Base-by-base conservation (phyloP, 345 rosid species). In the Salix brachista region DNA sequence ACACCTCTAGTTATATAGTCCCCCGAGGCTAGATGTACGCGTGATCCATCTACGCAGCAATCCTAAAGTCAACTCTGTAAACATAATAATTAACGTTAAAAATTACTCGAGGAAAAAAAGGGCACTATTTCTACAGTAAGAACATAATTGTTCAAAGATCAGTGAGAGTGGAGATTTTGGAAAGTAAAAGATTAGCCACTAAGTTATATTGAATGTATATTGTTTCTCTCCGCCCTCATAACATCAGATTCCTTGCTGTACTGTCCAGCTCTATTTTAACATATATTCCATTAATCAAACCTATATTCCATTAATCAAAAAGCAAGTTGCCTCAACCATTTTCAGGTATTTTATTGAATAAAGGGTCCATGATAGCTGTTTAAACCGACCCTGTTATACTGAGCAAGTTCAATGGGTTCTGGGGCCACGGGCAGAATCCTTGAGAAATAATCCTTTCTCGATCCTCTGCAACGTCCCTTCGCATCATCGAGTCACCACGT, bases 401-500 rank as follows among this genome's bases (percentile, higher is more conserved):
- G 37, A 28, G 17, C 12, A 7, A 6, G n/a, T 18, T 65, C 39
- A 14, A 28, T 65, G 21, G 75, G 2, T 54, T 17, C 5, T 9
- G 18, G 30, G 75, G 67, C 67, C 25, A 21, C 75, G 14, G 39
- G 39, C 17, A 39, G 21, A 72, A 23, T 54, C 46, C 23, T 56
- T 36, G 13, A 37, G 21, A 19, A 13, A 28, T 2, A 7, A 65
- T 30, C 67, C 3, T 0, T 32, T 21, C n/a, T 52, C 25, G 56
- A 2, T 28, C 58, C 4, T 7, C 8, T 39, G 68, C 50, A 12
- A 41, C 26, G 67, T 19, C 76, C 23, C 44, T 16, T 65, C 48
- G 76, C 60, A 18, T 12, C 39, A 18, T 78, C 76, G 68, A 56
- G 61, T 39, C 61, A 72, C 77, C 77, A 41, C 81, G 46, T 32